Conservation (phyloP, 2,329 filamentous ascomycete species). For the Hysterium pulicare region DNA sequence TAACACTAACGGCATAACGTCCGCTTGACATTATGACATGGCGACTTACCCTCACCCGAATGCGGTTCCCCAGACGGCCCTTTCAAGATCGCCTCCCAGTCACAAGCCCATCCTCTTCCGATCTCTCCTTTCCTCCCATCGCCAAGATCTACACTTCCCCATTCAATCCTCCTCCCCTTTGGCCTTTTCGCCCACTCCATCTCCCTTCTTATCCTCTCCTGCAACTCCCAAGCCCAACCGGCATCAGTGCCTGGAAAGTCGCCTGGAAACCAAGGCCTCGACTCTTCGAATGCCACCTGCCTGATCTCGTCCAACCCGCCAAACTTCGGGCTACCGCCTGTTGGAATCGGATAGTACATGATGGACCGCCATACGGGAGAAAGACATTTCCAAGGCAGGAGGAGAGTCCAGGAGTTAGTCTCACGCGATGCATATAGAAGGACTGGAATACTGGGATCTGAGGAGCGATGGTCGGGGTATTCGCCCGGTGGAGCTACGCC, state of each 20-base stretch:
- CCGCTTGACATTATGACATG: no score
- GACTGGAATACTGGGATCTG: slow-evolving; percentile 75
- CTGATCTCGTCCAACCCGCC: slow-evolving; percentile 76
- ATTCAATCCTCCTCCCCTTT: slow-evolving; percentile 76
- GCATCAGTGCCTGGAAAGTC: slow-evolving; percentile 78
- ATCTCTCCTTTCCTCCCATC: slow-evolving; percentile 74
- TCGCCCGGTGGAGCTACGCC: slow-evolving; percentile 60
- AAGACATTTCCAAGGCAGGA: slow-evolving; percentile 90
- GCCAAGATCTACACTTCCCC: slow-evolving; percentile 70
- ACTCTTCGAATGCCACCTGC: slow-evolving; percentile 78
- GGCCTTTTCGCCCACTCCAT: slow-evolving; percentile 72
- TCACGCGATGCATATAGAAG: slow-evolving; percentile 63
- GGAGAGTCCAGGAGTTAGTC: slow-evolving; percentile 67
- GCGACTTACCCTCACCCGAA: no score
- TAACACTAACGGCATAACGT: no score
- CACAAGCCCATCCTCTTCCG: slow-evolving; percentile 77
- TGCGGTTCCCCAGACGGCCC: slow-evolving; percentile 3
- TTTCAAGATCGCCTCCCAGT: slow-evolving; percentile 69
- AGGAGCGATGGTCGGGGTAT: slow-evolving; percentile 53
- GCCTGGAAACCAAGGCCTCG: slow-evolving; percentile 77
- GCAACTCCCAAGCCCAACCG: slow-evolving; percentile 73
- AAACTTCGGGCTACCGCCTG: slow-evolving; percentile 76
- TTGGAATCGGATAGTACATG: slow-evolving; percentile 75
- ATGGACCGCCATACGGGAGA: slow-evolving; percentile 80
- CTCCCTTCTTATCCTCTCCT: slow-evolving; percentile 59